These are phyloP conservation scores for Ziziphus jujuba DNA, from an alignment of 306 rosid species.

Conservation along the genomic window DNA sequence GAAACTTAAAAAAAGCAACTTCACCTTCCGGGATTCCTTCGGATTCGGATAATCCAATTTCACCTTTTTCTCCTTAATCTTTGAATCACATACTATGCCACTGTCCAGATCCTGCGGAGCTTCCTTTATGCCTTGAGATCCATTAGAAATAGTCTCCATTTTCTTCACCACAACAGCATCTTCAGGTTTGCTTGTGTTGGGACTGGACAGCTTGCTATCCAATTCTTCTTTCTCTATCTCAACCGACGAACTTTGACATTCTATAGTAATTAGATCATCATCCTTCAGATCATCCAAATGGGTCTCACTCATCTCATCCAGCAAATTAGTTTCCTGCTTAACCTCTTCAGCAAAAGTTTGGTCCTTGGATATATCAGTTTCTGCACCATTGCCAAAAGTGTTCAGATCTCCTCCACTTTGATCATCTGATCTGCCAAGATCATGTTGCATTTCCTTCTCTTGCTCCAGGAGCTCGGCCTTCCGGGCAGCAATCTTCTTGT, in stretches of 20 bases:
- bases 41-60: conserved; percentile 40
- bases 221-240: conserved; percentile 43
- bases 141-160: conserved; percentile 33
- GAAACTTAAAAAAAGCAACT: conserved; percentile 1
- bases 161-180: conserved; percentile 40
- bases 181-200: conserved; percentile 37
- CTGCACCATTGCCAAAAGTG: conserved; percentile 28
- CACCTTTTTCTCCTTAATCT: conserved; percentile 40
- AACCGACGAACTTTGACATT: conserved; percentile 30
- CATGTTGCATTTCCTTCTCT: conserved; percentile 52
- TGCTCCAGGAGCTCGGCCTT: conserved; percentile 73
- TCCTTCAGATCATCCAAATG: conserved; percentile 35
- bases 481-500: conserved; percentile 88
- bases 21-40: conserved; percentile 61
- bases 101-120: conserved; percentile 34
- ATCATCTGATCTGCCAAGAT: conserved; percentile 39
- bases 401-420: conserved; percentile 49
- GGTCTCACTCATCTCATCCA: conserved; percentile 28
- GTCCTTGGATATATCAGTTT: conserved; percentile 28
- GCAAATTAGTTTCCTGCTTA: conserved; percentile 28
- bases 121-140: conserved; percentile 44
- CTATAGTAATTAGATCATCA: conserved; percentile 36
- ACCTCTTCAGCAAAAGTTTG: conserved; percentile 26
- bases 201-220: conserved; percentile 38
- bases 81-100: conserved; percentile 41